These are phyloP conservation scores for Alternaria burnsii DNA, from an alignment of 2,329 filamentous ascomycete species.

Conservation along the genomic window DNA sequence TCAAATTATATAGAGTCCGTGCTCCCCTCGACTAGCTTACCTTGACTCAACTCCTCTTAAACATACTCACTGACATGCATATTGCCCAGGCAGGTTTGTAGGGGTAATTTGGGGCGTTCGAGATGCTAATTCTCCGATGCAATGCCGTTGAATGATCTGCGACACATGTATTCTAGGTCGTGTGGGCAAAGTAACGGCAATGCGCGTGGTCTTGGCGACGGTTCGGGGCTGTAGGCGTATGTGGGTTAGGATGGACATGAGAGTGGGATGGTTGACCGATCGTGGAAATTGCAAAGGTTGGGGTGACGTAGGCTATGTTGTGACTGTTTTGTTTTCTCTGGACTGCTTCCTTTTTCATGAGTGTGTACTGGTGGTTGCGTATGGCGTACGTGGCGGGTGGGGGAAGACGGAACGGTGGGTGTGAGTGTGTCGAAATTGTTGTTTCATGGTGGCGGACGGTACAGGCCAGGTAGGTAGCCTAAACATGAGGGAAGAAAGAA, in stretches of 20 bases:
- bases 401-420: background rate
- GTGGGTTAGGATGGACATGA: background rate
- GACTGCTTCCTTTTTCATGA: background rate
- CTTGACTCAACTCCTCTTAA: background rate
- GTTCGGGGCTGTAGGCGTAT: background rate
- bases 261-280: background rate
- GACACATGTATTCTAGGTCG: background rate
- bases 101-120: background rate
- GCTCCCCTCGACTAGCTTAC: background rate
- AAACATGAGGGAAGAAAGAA: background rate
- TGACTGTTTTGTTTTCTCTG: background rate
- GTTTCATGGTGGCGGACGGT: background rate
- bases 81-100: background rate
- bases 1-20: background rate
- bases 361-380: background rate
- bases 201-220: background rate
- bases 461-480: background rate
- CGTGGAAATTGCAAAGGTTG: background rate
- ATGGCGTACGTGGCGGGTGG: background rate
- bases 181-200: background rate
- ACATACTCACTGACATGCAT: background rate
- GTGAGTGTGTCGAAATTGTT: background rate
- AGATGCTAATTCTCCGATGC: constrained; percentile 12
- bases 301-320: background rate
- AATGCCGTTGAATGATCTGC: constrained; percentile 7